A percentile compares a stretch with the other conserved stretches of the same genome.
Evolutionary conservation across 176 grass and related monocot genomes (phyloP).

Genomic region (Secale cereale): DNA sequence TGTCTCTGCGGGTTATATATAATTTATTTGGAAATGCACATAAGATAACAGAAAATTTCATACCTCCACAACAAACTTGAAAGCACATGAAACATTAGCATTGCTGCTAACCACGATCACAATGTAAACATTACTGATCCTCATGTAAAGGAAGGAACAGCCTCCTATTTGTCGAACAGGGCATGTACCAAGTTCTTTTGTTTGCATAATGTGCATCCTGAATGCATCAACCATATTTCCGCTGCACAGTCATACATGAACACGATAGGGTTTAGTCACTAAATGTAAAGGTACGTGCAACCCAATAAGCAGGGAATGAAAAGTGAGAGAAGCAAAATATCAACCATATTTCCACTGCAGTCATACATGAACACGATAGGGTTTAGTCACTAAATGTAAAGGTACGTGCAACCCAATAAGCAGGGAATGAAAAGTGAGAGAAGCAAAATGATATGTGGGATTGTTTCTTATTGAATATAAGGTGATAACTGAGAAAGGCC

Average conservation of each 20-base stretch:
- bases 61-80: conserved; percentile 98
- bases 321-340: conserved; percentile 19
- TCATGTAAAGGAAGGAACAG: conserved; percentile 93
- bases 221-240: conserved; percentile 98
- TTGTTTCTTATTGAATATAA: background rate
- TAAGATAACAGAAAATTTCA: background rate
- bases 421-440: background rate
- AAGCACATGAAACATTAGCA: conserved; percentile 88
- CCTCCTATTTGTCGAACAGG: conserved; percentile 92
- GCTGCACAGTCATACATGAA: conserved; percentile 39
- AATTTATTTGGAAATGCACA: background rate
- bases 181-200: conserved; percentile 90
- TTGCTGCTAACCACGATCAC: conserved; percentile 94
- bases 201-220: conserved; percentile 97
- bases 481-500: background rate
- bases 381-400: conserved; percentile 19
- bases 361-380: background rate
- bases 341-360: conserved; percentile 91
- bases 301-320: background rate
- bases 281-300: background rate
- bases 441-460: background rate
- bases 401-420: background rate
- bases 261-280: background rate
- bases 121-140: conserved; percentile 96
- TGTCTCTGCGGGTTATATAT: background rate